Evolutionary conservation across 257 asterid genomes (phyloP), one percentile per base, ranked within the genome.

Genomic region (Solanum etuberosum): DNA sequence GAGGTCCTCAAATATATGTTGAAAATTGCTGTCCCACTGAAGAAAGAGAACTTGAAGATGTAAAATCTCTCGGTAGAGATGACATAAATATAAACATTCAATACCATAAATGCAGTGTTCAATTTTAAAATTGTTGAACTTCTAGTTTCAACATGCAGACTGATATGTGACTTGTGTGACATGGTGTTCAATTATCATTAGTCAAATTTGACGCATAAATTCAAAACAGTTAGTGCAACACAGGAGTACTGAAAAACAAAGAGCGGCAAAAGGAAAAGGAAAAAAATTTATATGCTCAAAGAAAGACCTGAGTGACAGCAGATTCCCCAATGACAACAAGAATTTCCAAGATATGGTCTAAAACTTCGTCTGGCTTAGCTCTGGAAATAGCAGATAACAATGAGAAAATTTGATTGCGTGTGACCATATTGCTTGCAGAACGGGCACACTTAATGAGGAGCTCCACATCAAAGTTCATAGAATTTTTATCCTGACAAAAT

Each of bases 21-120:
- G 96, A 8, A 98, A 95, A 91, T 93, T 89, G 92, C 92, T 91
- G 92, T 97, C 99, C 99, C 97, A 95, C 99, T 97, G 89, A 67
- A 93, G 65, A 87, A 71, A 80, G 83, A 88, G 27, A 89, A 80
- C 34, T 80, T 43, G 27, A 27, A 6, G 85, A 48, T 48, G 63
- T 81, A 29, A 78, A 18, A 81, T 48, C 21, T 16, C 42, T 31
- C 85, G 0, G 23, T 21, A 80, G 40, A 80, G 6, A 46, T 80
- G 40, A 78, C 40, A 80, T 80, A 46, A 42, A 80, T 80, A 46
- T 80, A 43, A 11, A 27, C 18, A 46, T 18, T 80, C 40, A 46
- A 16, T 20, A 20, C 70, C 67, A 48, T 81, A 81, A 81, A 29
- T 20, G 70, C 42, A 81, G 42, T 48, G 31, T 31, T 48, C 43